phyloP scores from a whole-genome alignment of 306 rosid species.

The Boehmeria nivea region DNA sequence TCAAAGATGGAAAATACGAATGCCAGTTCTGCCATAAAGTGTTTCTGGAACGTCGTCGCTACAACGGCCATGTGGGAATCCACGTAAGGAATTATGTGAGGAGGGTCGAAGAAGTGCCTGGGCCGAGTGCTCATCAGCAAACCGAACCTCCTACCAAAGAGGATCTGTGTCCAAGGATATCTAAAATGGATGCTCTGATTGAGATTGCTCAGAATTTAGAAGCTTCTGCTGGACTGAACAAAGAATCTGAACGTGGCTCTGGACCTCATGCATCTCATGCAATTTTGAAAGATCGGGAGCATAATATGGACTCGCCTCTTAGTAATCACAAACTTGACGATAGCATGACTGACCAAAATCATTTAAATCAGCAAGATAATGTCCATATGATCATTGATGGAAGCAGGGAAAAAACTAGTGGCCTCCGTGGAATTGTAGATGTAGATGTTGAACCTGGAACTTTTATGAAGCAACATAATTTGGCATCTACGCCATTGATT shows the following conservation, averaged over 20 bases:
- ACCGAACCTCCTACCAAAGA: constrained; percentile 46
- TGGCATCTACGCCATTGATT: constrained; percentile 26
- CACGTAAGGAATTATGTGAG: constrained; percentile 84
- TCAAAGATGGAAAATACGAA: constrained; percentile 82
- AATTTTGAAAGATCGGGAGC: constrained; percentile 15
- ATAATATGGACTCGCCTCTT: too few species aligned
- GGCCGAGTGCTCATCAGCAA: constrained; percentile 26
- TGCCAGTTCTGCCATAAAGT: constrained; percentile 94
- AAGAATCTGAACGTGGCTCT: too few species aligned
- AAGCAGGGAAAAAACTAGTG: constrained; percentile 31
- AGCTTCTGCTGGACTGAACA: constrained; percentile 34
- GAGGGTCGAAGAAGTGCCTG: constrained; percentile 52
- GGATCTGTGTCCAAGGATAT: constrained; percentile 47
- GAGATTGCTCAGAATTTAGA: constrained; percentile 86
- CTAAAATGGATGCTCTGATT: constrained; percentile 83
- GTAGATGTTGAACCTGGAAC: constrained; percentile 19
- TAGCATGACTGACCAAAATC: constrained; percentile 22
- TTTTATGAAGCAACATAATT: constrained; percentile 25
- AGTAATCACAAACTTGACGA: constrained; percentile 38
- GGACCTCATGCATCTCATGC: too few species aligned
- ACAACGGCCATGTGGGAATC: constrained; percentile 86
- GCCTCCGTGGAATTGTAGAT: constrained; percentile 28
- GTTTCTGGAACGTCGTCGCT: constrained; percentile 75
- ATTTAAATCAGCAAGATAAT: constrained; percentile 36
- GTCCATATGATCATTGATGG: constrained; percentile 30